phyloP scores from a whole-genome alignment of 805 yeast species.

The Yamadazyma kitorensis region DNA sequence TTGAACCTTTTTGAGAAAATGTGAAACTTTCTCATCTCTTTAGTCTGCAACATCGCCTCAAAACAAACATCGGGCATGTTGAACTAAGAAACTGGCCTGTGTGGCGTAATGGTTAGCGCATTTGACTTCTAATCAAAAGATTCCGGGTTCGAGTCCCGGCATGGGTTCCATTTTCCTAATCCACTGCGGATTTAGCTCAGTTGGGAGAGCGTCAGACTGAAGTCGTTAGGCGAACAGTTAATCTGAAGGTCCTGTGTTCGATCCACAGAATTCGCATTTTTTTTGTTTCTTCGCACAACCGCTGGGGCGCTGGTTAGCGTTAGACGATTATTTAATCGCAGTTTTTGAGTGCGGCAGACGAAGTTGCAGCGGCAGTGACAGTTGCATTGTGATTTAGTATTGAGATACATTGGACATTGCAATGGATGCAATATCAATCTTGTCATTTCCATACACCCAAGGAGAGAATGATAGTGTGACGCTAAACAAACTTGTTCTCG shows the following conservation, averaged over 20 bases:
- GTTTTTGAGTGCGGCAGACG: too few relatives aligned
- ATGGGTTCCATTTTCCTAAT: slow-evolving; percentile 29
- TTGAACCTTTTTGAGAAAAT: too few relatives aligned
- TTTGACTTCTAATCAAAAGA: slow-evolving; percentile 67
- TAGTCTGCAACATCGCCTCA: too few relatives aligned
- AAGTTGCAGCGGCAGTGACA: too few relatives aligned
- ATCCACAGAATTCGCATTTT: slow-evolving; percentile 65
- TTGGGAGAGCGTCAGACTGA: slow-evolving; percentile 39
- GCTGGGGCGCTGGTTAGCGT: slow-evolving; percentile 25
- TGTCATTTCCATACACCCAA: slow-evolving; percentile 26
- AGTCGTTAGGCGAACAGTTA: slow-evolving; percentile 32
- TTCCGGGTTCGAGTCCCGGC: slow-evolving; percentile 64
- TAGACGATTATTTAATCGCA: too few relatives aligned
- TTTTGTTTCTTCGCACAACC: slow-evolving; percentile 19
- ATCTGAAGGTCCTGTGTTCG: slow-evolving; percentile 85
- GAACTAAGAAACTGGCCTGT: slow-evolving; percentile 39
- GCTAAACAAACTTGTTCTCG: slow-evolving; percentile 22
- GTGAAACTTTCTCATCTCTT: too few relatives aligned
- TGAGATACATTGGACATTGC: slow-evolving; percentile 4
- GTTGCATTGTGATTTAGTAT: background rate
- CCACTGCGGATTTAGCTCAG: slow-evolving; percentile 37
- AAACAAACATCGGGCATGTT: too few relatives aligned
- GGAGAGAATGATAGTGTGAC: slow-evolving; percentile 12
- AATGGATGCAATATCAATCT: slow-evolving; percentile 1
- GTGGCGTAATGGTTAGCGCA: slow-evolving; percentile 70